Evolutionary conservation across 352 stramenopile genomes (phyloP), one percentile per base, ranked within the genome.

Genomic region (Globisporangium carolinianum): DNA sequence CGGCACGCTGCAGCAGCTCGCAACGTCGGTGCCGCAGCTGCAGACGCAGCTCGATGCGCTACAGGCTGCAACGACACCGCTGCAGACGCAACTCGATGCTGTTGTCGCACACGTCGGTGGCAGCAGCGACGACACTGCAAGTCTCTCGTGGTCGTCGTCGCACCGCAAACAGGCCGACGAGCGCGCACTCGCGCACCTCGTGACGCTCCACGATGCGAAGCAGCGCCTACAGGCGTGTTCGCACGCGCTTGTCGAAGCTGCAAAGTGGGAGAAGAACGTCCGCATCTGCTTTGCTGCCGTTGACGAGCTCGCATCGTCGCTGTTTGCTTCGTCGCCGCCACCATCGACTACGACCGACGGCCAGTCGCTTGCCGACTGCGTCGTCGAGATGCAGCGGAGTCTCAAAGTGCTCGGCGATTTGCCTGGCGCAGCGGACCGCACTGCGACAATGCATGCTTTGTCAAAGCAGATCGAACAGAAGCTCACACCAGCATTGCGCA

Each of bases 151-250:
- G 55, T 63, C 57, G 7, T 50, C 58, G 48, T 51, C 56, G 18
- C 58, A 63, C 51, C 43, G 42, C 41, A 58, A 57, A 42, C 53
- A 68, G 10, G 58, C 66, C 35, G 36, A 71, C 12, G 61, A 75
- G 61, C 61, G 65, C 11, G 81, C 81, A 52, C 68, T 87, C 52
- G 61, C 71, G 53, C 66, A 84, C 9, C 65, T 89, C n/a, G 70
- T 83, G 55, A 75, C 67, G 56, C 75, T 91, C 39, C 76, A 91
- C 63, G 76, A 87, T 45, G 72, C 81, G 56, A 89, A 89, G 51
- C 57, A 78, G 57, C 72, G 76, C 36, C 65, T 91, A 9, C 66
- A 84, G 47, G 68, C 73, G 47, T 91, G 81, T 59, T 83, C 77
- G 6, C 73, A 83, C 63, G 68, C 75, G 57, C 75, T 91, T n/a